Evolutionary conservation across 2,329 filamentous ascomycete genomes (phyloP).

Genomic region (Colletotrichum sp.): DNA sequence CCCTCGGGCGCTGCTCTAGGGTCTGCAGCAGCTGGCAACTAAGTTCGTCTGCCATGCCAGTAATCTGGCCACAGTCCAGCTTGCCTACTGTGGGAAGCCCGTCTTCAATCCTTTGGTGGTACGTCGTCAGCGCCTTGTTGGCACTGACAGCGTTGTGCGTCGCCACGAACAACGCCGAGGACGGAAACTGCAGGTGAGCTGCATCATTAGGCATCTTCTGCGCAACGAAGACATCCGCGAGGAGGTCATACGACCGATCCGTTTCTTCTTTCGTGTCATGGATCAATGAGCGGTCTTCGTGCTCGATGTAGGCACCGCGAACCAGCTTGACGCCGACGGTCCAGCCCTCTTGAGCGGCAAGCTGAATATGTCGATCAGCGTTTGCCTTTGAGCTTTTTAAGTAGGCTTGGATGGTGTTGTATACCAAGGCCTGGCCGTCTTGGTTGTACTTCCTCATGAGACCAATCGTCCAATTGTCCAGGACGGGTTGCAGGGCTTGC

Average conservation of each 20-base stretch:
- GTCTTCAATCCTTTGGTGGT: constrained; percentile 56
- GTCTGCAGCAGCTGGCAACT: constrained; percentile 63
- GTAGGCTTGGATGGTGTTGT: constrained; percentile 82
- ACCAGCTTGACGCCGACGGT: constrained; percentile 78
- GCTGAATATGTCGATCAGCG: constrained; percentile 63
- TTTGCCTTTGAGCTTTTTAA: constrained; percentile 66
- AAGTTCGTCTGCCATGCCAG: constrained; percentile 90
- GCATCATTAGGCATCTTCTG: constrained; percentile 51
- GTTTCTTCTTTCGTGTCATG: constrained; percentile 76
- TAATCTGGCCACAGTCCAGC: constrained; percentile 40
- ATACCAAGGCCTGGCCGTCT: constrained; percentile 69
- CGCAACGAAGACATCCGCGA: constrained; percentile 70
- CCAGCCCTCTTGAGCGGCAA: constrained; percentile 66
- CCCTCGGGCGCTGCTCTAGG: not conserved
- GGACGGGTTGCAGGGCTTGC: constrained; percentile 76
- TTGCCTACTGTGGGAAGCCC: constrained; percentile 42
- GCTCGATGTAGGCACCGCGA: constrained; percentile 74
- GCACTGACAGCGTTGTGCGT: constrained; percentile 70
- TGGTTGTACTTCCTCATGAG: constrained; percentile 81
- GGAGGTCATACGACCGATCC: constrained; percentile 74
- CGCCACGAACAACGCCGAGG: constrained; percentile 72
- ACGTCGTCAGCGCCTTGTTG: constrained; percentile 66
- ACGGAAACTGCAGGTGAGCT: constrained; percentile 55
- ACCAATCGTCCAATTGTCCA: constrained; percentile 78
- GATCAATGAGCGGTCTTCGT: constrained; percentile 73